Evolutionary conservation across 1,139 yeast genomes (phyloP), one percentile per base, ranked within the genome.

Genomic region (Meyerozyma sp.): DNA sequence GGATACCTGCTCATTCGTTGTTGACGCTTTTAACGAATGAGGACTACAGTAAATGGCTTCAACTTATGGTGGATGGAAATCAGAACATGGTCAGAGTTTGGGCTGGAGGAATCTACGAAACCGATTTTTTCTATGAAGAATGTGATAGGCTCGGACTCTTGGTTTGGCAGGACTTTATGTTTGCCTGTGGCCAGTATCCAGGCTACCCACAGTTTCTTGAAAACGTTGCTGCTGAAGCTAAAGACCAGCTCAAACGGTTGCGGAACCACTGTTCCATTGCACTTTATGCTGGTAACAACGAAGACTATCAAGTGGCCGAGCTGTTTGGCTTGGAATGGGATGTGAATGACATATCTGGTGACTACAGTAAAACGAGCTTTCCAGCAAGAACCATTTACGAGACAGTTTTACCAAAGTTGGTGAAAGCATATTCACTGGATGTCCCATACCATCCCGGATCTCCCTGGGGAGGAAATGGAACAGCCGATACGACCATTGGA

Each of bases 121-220:
- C 52, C 18, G 74, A 71, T 37, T 44, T 48, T 18, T 70, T 74
- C 50, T 74, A 74, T 49, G 56, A 61, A 29, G 66, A 62, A 46
- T 74, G 79, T 55, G 79, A 74, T 47, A 46, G 64, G 25, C 47
- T 60, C 2, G 79, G 79, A 5, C 49, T 74, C 20, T 40, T 74
- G 49, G 68, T 74, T 6, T 74, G 78, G 77, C 79, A 74, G 43
- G 79, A 74, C 52, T 73, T 74, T 50, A 71, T 74, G 77, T 74
- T 75, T 63, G 78, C 77, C 5, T 74, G 79, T 56, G 79, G 77
- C 1, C 71, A 67, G 41, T 74, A 74, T 46, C 79, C 79, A 3
- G 65, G 59, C 0, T 56, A 60, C 44, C 46, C 52, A n/a, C 51
- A 49, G 6, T 69, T 66, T 45, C 48, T 65, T 14, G 54, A 55